Base-by-base conservation (phyloP, 352 stramenopile species). In the Pythium oligandrum region DNA sequence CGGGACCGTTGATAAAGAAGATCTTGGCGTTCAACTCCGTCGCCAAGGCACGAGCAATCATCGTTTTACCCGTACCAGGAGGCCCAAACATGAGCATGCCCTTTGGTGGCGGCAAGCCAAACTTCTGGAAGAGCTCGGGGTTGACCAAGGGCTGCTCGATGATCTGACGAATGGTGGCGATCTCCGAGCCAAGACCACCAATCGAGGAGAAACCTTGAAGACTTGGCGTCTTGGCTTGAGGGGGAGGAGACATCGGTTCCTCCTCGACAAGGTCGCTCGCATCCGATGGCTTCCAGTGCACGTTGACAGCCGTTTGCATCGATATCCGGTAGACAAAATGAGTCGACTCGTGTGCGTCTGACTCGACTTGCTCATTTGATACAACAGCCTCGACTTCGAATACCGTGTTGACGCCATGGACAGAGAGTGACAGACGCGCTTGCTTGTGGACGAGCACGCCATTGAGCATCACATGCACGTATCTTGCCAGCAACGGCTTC, bases 1-100 rank as follows among this genome's bases (percentile, higher is more conserved):
- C 96, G 8, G 96, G 93, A 8, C 95, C 96, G 60, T 98, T 98
- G 70, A 99, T 97, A 30, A 81, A 79, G 64, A 98, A 98, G 59
- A 98, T 96, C 45, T 87, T 85, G 4, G 93, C 91, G 38, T 86
- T 78, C 36, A 97, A 87, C 57, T 99, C 96, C 2, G 70, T 78
- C 5, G 96, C 95, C 42, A 99, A 73, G 10, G 93, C 85, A 17
- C 88, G 72, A 0, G 96, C 96, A 61, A 99, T 93, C 52, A 98
- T 73, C 35, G 95, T 98, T 58, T 99, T 99, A 44, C 96, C 96
- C 32, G 92, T 98, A 36, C 96, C 96, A 17, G 95, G 93, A 0
- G 96, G 95, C 3, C 96, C 97, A 58, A 97, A 98, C 17, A 99
- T 65, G 0, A 99, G 78, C 32, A 99, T 80, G 43, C 96, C 96